Conservation (phyloP, 495 filamentous ascomycete species). For the Xylaria intraflava region DNA sequence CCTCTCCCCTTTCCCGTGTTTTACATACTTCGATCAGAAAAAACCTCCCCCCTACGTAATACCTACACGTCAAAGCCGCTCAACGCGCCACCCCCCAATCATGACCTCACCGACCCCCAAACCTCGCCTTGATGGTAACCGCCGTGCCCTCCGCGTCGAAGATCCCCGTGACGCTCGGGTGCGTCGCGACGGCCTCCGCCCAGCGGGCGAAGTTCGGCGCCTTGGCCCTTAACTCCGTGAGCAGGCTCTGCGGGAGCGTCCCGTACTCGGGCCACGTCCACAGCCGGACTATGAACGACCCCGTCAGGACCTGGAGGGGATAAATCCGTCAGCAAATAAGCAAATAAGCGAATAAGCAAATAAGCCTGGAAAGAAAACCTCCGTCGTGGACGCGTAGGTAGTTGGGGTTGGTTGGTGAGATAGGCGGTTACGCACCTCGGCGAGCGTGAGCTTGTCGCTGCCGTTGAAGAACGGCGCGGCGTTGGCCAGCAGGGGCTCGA, state of each 20-base stretch:
- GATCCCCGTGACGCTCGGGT: constrained; percentile 63
- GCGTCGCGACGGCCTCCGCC: constrained; percentile 52
- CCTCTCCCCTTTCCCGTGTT: too few relatives aligned
- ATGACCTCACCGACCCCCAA: too few relatives aligned
- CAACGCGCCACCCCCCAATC: too few relatives aligned
- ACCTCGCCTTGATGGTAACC: constrained; percentile 25
- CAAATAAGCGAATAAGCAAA: not conserved
- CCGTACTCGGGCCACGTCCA: constrained; percentile 44
- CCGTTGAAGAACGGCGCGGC: constrained; percentile 79
- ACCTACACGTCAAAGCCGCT: too few relatives aligned
- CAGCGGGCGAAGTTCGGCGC: constrained; percentile 63
- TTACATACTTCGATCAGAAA: too few relatives aligned
- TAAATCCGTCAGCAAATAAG: not conserved
- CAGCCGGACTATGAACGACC: constrained; percentile 60
- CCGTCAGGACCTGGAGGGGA: constrained; percentile 49
- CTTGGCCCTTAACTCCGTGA: constrained; percentile 40
- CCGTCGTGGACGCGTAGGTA: too few relatives aligned
- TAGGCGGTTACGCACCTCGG: constrained; percentile 67
- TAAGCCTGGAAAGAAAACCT: not conserved
- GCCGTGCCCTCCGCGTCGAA: constrained; percentile 45
- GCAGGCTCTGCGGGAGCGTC: constrained; percentile 45
- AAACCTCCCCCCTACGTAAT: too few relatives aligned
- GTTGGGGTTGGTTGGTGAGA: too few relatives aligned
- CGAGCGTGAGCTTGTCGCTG: constrained; percentile 63
- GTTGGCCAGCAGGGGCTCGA: constrained; percentile 63